phyloP scores from a whole-genome alignment of 768 basidiomycete species.

The Podaxis sp. region DNA sequence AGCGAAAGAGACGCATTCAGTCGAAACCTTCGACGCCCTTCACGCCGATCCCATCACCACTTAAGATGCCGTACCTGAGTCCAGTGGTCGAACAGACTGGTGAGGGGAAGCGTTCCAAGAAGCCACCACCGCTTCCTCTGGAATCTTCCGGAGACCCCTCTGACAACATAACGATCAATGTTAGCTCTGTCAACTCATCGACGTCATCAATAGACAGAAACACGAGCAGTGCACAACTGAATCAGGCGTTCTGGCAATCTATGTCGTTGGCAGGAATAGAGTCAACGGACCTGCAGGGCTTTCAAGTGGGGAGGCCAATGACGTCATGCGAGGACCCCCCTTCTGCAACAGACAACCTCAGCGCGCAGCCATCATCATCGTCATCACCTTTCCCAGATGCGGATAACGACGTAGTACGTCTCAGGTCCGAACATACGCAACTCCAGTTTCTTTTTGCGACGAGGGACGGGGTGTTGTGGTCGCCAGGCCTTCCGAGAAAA shows the following conservation, averaged over 20 bases:
- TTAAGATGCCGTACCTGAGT: slow-evolving; percentile 29
- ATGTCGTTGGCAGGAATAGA: slow-evolving; percentile 32
- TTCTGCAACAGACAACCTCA: slow-evolving; percentile 9
- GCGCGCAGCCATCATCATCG: neutral
- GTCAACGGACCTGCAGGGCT: slow-evolving; percentile 2
- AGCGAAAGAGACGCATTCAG: slow-evolving; percentile 21
- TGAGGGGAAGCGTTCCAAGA: slow-evolving; percentile 20
- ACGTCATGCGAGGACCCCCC: slow-evolving; percentile 33
- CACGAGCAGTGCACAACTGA: slow-evolving; percentile 24
- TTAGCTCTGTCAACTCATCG: neutral
- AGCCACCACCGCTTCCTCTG: slow-evolving; percentile 34
- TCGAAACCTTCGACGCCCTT: neutral
- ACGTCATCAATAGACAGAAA: neutral
- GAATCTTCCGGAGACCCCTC: slow-evolving; percentile 3
- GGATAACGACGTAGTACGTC: neutral
- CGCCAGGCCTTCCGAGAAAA: slow-evolving; percentile 32
- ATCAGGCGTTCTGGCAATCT: slow-evolving; percentile 46
- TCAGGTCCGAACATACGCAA: slow-evolving; percentile 17
- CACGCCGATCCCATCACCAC: slow-evolving; percentile 29
- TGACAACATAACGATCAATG: neutral
- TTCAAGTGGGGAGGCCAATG: slow-evolving; percentile 19
- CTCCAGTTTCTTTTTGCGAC: slow-evolving; percentile 40
- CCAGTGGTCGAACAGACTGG: slow-evolving; percentile 23
- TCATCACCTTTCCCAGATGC: neutral
- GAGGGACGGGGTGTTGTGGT: slow-evolving; percentile 43